phyloP scores from a whole-genome alignment of 306 rosid genomes.

The Gleditsia sinensis region DNA sequence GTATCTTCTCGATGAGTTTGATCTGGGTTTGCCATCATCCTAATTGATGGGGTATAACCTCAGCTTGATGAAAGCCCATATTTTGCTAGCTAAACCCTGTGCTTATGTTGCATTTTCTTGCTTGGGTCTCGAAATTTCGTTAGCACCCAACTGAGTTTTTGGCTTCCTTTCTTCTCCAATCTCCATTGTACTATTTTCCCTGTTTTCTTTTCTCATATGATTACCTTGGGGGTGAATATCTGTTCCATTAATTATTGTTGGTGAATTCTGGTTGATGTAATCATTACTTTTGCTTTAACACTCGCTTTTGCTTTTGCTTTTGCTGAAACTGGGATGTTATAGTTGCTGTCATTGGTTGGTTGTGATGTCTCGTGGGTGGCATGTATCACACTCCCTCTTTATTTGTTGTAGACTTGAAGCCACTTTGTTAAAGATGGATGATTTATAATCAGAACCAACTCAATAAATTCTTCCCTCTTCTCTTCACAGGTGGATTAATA shows the following conservation, averaged over 20 bases:
- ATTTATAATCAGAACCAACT: conserved; percentile 16
- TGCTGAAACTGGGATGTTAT: conserved; percentile 38
- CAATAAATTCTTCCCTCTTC: conserved; percentile 1
- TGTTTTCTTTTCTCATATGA: conserved; percentile 21
- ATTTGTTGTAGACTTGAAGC: neutral
- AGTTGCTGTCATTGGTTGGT: conserved; percentile 44
- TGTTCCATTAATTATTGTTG: conserved; percentile 51
- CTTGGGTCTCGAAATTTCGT: conserved; percentile 43
- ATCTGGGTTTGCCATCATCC: neutral
- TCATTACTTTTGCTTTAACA: conserved; percentile 49
- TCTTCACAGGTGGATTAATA: neutral
- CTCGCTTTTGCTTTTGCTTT: conserved; percentile 41
- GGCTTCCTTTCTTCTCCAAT: conserved; percentile 7
- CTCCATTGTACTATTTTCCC: conserved; percentile 23
- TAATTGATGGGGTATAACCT: conserved; percentile 17
- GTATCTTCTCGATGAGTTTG: conserved; percentile 37
- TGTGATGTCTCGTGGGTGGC: conserved; percentile 45
- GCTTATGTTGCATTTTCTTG: conserved; percentile 36
- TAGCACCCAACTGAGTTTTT: conserved; percentile 35
- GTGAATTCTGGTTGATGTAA: conserved; percentile 58
- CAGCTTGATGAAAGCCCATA: conserved; percentile 33
- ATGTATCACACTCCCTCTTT: conserved; percentile 1
- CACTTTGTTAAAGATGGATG: conserved; percentile 9
- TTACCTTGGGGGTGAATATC: conserved; percentile 44
- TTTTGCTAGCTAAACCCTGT: conserved; percentile 40